Percentiles rank a stretch among this genome's conserved stretches.
Conservation (phyloP, 352 stramenopile genomes). For the Lagenidium giganteum region DNA sequence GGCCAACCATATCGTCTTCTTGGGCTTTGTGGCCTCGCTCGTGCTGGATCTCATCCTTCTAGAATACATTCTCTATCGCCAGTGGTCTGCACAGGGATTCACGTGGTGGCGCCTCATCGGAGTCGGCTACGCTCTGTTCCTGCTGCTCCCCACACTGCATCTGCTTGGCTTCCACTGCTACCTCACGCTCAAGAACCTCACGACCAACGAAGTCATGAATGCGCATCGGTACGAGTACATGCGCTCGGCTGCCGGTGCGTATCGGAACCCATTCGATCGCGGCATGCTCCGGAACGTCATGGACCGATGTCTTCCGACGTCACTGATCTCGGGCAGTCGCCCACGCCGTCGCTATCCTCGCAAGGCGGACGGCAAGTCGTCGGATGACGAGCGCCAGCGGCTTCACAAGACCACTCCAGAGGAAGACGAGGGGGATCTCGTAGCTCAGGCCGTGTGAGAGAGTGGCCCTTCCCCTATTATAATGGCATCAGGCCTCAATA, state of each 20-base stretch:
- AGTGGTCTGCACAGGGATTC: slow-evolving; percentile 41
- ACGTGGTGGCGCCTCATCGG: slow-evolving; percentile 19
- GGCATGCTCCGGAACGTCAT: slow-evolving; percentile 36
- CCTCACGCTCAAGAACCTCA: slow-evolving; percentile 64
- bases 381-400: too few species aligned
- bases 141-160: slow-evolving; percentile 46
- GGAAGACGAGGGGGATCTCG: too few species aligned
- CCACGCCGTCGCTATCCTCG: neutral
- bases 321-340: neutral
- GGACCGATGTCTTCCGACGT: slow-evolving; percentile 32
- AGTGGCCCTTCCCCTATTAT: too few species aligned
- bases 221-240: slow-evolving; percentile 57
- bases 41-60: slow-evolving; percentile 37
- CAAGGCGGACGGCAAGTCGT: slow-evolving; percentile 1
- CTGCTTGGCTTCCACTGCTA: slow-evolving; percentile 71
- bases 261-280: slow-evolving; percentile 39
- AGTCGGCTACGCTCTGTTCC: slow-evolving; percentile 40
- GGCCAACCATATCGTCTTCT: slow-evolving; percentile 94
- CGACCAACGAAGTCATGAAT: slow-evolving; percentile 79
- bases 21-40: slow-evolving; percentile 53
- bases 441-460: too few species aligned
- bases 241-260: slow-evolving; percentile 19
- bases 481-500: too few species aligned
- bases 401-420: too few species aligned
- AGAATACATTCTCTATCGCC: slow-evolving; percentile 55